Base-by-base conservation (phyloP, 2,329 filamentous ascomycete genomes). In the Nemania sp. region DNA sequence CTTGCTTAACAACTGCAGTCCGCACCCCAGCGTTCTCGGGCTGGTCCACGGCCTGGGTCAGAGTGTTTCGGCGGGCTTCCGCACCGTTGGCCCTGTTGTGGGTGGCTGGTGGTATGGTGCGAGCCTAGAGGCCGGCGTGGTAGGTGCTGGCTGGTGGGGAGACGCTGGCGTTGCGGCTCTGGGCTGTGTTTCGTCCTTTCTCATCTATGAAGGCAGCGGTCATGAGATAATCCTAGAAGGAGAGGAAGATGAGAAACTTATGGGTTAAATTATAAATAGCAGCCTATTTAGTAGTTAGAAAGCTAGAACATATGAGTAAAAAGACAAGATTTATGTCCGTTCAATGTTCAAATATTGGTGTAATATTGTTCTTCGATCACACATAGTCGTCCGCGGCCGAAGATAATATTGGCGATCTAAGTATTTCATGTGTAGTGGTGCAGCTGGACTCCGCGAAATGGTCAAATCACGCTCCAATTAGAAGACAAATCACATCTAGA, bases 131-230 rank as follows among this genome's bases (percentile, higher is more conserved):
- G 67, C 70, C 24, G 76, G 75, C 9, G 70, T 76, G 61, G 75
- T 80, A 0, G 76, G 75, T 8, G 72, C 72, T 26, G 75, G 76
- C 8, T 80, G 76, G 76, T 80, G 77, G 75, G 71, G 66, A 2
- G 68, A 77, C 9, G 73, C 81, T 0, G 66, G 72, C 5, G 75
- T 86, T 20, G 79, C 82, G 1, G 71, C 78, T 6, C 47, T 82
- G 5, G 84, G 84, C 0, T 87, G 82, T 67, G 66, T 77, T 2
- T 76, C 83, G 9, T 79, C 82, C 2, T 79, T 83, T 69, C 77
- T 78, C 52, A 81, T 89, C n/a, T 75, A 82, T 31, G 86, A 89
- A 62, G 86, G 85, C 0, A 80, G 73, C 55, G 84, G 84, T 2
- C 83, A 86, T 67, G 83, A 86, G 68, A 79, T 83, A 22, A 70